Evolutionary conservation across 441 rosid genomes (phyloP).

Genomic region (Capsella rubella): DNA sequence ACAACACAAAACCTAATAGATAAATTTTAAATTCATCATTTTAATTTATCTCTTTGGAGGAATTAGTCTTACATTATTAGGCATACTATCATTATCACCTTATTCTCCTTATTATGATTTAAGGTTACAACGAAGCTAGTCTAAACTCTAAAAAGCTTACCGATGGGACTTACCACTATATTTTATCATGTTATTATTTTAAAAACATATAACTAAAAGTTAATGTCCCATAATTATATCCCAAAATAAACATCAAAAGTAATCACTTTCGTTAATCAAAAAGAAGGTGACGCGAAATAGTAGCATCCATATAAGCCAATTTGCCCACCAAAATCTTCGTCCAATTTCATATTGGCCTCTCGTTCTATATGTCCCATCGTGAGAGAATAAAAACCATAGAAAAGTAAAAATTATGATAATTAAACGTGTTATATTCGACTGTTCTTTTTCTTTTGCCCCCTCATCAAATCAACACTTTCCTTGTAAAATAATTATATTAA

Average conservation of each 20-base stretch:
- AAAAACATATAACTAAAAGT: background rate
- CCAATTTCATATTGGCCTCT: slow-evolving; percentile 30
- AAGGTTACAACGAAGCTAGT: slow-evolving; percentile 32
- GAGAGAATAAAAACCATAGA: slow-evolving; percentile 19
- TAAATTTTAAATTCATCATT: background rate
- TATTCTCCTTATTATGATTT: slow-evolving; percentile 21
- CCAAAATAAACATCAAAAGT: background rate
- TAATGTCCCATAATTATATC: background rate
- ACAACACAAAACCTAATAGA: background rate
- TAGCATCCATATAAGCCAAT: slow-evolving; percentile 34
- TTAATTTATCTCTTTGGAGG: background rate
- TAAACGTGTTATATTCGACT: slow-evolving; percentile 38
- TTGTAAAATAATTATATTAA: background rate
- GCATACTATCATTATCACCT: slow-evolving; percentile 34
- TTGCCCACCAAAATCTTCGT: slow-evolving; percentile 35
- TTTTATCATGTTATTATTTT: background rate
- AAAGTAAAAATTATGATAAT: slow-evolving; percentile 38
- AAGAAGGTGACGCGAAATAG: slow-evolving; percentile 36
- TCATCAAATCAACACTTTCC: slow-evolving; percentile 32
- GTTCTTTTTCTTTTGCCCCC: slow-evolving; percentile 26
- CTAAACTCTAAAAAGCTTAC: slow-evolving; percentile 12
- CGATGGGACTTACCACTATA: slow-evolving; percentile 33
- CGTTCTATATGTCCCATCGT: slow-evolving; percentile 35
- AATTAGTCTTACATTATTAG: background rate
- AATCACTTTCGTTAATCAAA: slow-evolving; percentile 22